Base-by-base conservation (phyloP, 1,284 basidiomycete genomes). In the Sphagnurus paluster region DNA sequence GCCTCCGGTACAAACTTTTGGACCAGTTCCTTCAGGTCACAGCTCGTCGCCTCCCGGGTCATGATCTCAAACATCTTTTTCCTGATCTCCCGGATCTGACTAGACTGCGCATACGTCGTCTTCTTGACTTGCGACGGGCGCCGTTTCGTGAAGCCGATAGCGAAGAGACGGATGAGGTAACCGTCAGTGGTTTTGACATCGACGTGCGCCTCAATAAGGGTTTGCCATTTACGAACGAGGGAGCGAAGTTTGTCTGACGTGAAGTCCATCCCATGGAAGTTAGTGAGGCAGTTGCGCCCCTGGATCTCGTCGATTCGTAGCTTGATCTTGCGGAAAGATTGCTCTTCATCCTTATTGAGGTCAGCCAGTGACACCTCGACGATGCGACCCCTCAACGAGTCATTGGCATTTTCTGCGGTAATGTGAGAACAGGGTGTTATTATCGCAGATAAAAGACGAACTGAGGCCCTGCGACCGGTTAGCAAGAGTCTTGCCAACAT, bases 41-140 rank as follows among this genome's bases (percentile, higher is more conserved):
- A 96, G 62, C 86, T 91, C 56, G 91, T 82, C 50, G 93, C 91
- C 76, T 99, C 97, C 61, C 96, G 87, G 56, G 85, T 93, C 85
- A 99, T 98, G 73, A 99, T 98, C 81, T 99, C 97, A 65, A 97
- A 94, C 96, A 99, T 99, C 86, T 98, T 98, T 74, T 93, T 92
- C 70, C 97, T 83, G 72, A 99, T 99, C 78, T 97, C 94, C 56
- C 93, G 88, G 64, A 99, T 84, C 76, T 99, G 97, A 62, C 87
- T 80, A 20, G 92, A 81, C 75, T 98, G 90, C 46, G 97, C 97
- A 73, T 99, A 99, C 39, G 97, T 98, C 51, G 97, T 99, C 83
- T 98, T 99, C 76, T 89, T 90, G 66, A 99, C 96, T 77, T 99
- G 97, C 69, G 90, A 84, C 65, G 87, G 92, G 60, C 96, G 87